A percentile compares a stretch with the other conserved stretches of the same genome.
Evolutionary conservation across 352 stramenopile species (phyloP).

Genomic region (Labyrinthula sp.): DNA sequence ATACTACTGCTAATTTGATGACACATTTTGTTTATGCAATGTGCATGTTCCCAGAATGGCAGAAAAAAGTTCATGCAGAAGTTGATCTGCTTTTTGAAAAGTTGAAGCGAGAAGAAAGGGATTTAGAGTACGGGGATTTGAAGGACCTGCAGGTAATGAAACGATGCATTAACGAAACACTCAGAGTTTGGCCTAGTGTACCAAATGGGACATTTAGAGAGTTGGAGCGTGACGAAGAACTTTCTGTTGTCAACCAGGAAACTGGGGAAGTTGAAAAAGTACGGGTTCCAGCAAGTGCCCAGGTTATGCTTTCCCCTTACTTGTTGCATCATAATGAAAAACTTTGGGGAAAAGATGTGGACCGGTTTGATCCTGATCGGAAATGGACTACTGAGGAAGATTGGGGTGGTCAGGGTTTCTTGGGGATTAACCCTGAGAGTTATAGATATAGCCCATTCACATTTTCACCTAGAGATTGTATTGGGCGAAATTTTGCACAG

Average conservation of each 20-base stretch:
- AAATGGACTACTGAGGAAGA: conserved; percentile 19
- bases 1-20: conserved; percentile 23
- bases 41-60: conserved; percentile 13
- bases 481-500: conserved; percentile 12
- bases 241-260: too few species aligned
- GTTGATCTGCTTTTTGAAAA: conserved; percentile 12
- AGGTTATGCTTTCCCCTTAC: too few species aligned
- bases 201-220: conserved; percentile 26
- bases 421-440: conserved; percentile 14
- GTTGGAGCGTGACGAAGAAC: too few species aligned
- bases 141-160: conserved; percentile 14
- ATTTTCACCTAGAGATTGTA: conserved; percentile 21
- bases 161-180: conserved; percentile 10
- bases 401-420: conserved; percentile 13
- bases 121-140: conserved; percentile 6
- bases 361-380: conserved; percentile 19
- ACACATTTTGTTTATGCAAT: conserved; percentile 20
- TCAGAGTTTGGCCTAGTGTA: conserved; percentile 17
- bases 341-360: conserved; percentile 11
- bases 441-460: conserved; percentile 26
- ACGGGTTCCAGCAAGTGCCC: background rate
- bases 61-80: conserved; percentile 4
- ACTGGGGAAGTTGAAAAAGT: conserved; percentile 14
- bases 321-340: conserved; percentile 17
- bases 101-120: conserved; percentile 1